These are phyloP conservation scores for Nigrograna mackinnonii DNA, from an alignment of 2,329 filamentous ascomycete genomes.

Conservation along the genomic window DNA sequence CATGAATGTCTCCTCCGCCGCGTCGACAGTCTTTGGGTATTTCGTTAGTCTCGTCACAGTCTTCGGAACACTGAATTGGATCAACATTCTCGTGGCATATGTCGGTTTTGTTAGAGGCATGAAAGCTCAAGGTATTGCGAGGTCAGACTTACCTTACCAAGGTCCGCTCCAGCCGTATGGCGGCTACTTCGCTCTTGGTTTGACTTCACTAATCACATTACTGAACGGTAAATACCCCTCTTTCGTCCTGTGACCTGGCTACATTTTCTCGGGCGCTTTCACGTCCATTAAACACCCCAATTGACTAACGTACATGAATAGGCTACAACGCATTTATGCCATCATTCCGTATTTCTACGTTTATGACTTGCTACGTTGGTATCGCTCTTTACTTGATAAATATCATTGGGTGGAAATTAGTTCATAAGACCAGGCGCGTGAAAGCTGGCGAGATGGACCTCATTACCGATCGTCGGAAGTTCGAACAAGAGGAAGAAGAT, in stretches of 20 bases:
- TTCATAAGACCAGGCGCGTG: constrained; percentile 1
- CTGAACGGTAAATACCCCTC: constrained; percentile 25
- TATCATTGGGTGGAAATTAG: not conserved
- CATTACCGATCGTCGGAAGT: not conserved
- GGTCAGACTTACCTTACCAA: constrained; percentile 54
- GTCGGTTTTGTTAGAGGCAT: constrained; percentile 58
- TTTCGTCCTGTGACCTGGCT: no score
- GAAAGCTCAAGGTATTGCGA: constrained; percentile 57
- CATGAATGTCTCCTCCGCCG: constrained; percentile 52
- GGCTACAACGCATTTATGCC: constrained; percentile 1
- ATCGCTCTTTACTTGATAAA: not conserved
- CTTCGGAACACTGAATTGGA: constrained; percentile 59
- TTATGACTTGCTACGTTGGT: constrained; percentile 1
- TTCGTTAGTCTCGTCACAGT: constrained; percentile 71
- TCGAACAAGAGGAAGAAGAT: not conserved
- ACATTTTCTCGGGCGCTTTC: no score
- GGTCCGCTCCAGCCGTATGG: constrained; percentile 54
- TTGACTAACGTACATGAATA: not conserved
- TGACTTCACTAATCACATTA: constrained; percentile 41
- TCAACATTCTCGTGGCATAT: constrained; percentile 60
- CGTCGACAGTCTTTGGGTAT: constrained; percentile 63
- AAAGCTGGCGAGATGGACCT: not conserved
- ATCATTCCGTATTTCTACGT: not conserved
- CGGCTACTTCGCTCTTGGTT: constrained; percentile 62
- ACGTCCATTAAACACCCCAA: not conserved